Percentiles rank a stretch among this genome's conserved stretches.
phyloP scores from a whole-genome alignment of 1,139 yeast species.

The Casaregolazyma lundiana region DNA sequence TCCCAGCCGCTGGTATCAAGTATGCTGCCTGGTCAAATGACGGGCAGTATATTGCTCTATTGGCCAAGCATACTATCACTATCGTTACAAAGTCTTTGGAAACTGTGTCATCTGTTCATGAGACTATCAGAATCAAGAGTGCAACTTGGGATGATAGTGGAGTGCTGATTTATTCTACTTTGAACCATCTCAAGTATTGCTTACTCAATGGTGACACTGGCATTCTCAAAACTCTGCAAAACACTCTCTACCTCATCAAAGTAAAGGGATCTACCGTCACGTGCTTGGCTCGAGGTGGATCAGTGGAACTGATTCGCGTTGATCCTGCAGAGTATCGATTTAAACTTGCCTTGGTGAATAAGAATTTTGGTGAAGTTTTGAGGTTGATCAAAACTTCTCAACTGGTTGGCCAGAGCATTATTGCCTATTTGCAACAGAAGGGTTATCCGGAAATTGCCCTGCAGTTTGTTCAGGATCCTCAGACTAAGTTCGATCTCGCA shows the following conservation, averaged over 20 bases:
- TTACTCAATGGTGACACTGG: conserved; percentile 93
- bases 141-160: conserved; percentile 98
- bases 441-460: conserved; percentile 89
- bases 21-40: conserved; percentile 87
- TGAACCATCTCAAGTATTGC: conserved; percentile 93
- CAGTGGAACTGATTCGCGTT: conserved; percentile 69
- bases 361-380: conserved; percentile 86
- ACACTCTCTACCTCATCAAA: conserved; percentile 79
- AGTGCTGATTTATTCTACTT: conserved; percentile 85
- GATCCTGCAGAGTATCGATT: conserved; percentile 98
- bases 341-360: conserved; percentile 86
- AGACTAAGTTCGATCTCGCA: conserved; percentile 92
- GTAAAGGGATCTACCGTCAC: conserved; percentile 68
- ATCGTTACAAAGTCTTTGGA: conserved; percentile 78
- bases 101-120: conserved; percentile 81
- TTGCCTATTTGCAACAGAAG: conserved; percentile 88
- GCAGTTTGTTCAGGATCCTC: conserved; percentile 95
- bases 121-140: conserved; percentile 93
- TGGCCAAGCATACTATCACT: conserved; percentile 90
- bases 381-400: conserved; percentile 84
- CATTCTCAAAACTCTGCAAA: conserved; percentile 85
- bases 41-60: conserved; percentile 81
- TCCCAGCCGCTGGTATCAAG: conserved; percentile 67
- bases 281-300: conserved; percentile 81
- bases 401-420: conserved; percentile 94